These are phyloP conservation scores for Piromyces finnis DNA, from an alignment of 192 early-diverging fungal genomes.

Conservation along the genomic window DNA sequence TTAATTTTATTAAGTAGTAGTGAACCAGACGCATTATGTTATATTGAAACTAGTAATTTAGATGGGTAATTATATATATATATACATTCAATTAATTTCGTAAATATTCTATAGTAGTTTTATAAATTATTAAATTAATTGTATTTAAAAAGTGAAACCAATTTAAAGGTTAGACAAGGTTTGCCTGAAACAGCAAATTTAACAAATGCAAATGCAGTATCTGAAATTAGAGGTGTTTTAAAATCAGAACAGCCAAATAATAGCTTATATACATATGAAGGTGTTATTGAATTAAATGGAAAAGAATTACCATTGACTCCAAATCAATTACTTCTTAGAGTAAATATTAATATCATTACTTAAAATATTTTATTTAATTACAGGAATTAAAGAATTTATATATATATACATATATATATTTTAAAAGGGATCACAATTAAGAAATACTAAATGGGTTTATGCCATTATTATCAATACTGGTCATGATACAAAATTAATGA, in stretches of 20 bases:
- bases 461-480: slow-evolving; percentile 89
- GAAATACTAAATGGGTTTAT: slow-evolving; percentile 91
- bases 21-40: slow-evolving; percentile 90
- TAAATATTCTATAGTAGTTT: no score
- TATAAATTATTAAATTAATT: no score
- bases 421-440: slow-evolving; percentile 59
- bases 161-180: slow-evolving; percentile 92
- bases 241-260: slow-evolving; percentile 92
- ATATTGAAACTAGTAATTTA: slow-evolving; percentile 94
- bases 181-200: slow-evolving; percentile 62
- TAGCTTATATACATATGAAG: slow-evolving; percentile 90
- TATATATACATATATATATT: no score
- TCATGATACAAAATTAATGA: slow-evolving; percentile 95
- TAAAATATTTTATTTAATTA: no score
- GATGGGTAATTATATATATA: slow-evolving; percentile 47
- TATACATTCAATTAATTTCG: neutral
- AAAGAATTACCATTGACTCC: slow-evolving; percentile 76
- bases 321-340: slow-evolving; percentile 72
- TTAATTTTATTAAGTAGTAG: slow-evolving; percentile 73
- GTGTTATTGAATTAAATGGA: slow-evolving; percentile 33
- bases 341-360: slow-evolving; percentile 1
- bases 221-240: slow-evolving; percentile 41
- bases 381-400: no score
- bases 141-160: slow-evolving; percentile 68
- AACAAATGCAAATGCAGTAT: slow-evolving; percentile 48